Percentiles rank a stretch among this genome's conserved stretches.
Evolutionary conservation across 1,284 basidiomycete genomes (phyloP).

Genomic region (Garcileccinum viscosum): DNA sequence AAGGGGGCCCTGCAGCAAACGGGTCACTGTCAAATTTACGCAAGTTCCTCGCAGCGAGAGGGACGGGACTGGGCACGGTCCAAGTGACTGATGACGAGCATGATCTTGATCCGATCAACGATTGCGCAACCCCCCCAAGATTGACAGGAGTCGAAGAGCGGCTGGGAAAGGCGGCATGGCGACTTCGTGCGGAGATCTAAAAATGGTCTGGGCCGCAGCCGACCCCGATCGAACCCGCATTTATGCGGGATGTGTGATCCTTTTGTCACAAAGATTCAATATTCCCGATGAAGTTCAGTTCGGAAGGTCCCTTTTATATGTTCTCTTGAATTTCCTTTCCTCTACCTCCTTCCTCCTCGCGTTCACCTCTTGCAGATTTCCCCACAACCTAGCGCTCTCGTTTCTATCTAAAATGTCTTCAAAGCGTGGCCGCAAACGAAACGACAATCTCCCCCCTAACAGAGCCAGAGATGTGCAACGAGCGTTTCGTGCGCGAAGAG

Average conservation of each 20-base stretch:
- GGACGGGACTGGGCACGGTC: not conserved
- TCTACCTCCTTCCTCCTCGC: slow-evolving; percentile 38
- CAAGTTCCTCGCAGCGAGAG: slow-evolving; percentile 6
- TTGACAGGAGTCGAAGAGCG: slow-evolving; percentile 22
- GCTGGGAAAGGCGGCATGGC: slow-evolving; percentile 33
- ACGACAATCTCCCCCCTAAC: slow-evolving; percentile 91
- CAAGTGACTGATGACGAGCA: not conserved
- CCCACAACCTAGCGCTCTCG: slow-evolving; percentile 10
- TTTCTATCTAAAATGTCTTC: slow-evolving; percentile 65
- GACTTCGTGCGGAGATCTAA: slow-evolving; percentile 42
- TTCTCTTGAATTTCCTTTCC: slow-evolving; percentile 42
- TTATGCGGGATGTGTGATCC: slow-evolving; percentile 36
- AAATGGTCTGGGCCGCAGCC: slow-evolving; percentile 43
- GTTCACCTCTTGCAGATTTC: slow-evolving; percentile 29
- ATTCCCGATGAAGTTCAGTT: slow-evolving; percentile 40
- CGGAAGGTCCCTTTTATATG: slow-evolving; percentile 48
- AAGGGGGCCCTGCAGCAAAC: slow-evolving; percentile 13
- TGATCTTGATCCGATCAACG: slow-evolving; percentile 4
- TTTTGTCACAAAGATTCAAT: slow-evolving; percentile 36
- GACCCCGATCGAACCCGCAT: slow-evolving; percentile 47
- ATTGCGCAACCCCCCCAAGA: slow-evolving; percentile 13
- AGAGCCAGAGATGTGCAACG: slow-evolving; percentile 91
- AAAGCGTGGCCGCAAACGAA: slow-evolving; percentile 88
- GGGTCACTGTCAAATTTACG: not conserved
- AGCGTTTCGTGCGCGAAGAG: slow-evolving; percentile 88